Conservation (phyloP, 257 asterid genomes). For the Plectranthus barbatus region DNA sequence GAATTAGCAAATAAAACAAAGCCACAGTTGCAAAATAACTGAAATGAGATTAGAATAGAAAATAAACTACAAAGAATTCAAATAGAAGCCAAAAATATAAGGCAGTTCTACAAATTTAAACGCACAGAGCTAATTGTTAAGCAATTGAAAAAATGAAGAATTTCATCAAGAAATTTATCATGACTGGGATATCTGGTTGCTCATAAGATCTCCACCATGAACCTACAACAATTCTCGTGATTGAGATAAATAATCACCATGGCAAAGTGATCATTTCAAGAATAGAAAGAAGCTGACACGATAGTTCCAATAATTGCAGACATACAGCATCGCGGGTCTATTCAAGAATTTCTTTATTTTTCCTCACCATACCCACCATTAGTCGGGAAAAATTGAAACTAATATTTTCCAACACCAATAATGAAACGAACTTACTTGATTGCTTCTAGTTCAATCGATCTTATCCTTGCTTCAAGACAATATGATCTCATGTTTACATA, state of each 20-base stretch:
- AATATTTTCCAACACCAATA: not conserved
- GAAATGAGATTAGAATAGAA: not conserved
- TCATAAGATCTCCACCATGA: not conserved
- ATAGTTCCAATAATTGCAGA: slow-evolving; percentile 4
- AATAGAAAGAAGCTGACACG: not conserved
- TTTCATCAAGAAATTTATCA: not conserved
- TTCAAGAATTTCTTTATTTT: not conserved
- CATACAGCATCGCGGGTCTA: not conserved
- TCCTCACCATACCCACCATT: not conserved
- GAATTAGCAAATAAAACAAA: not conserved
- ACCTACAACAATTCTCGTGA: not conserved
- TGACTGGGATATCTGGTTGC: not conserved
- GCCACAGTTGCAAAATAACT: not conserved
- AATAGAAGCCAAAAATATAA: not conserved
- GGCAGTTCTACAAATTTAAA: not conserved
- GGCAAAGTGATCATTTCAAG: not conserved
- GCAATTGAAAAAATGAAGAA: not conserved
- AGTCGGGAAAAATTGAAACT: not conserved
- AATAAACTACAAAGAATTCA: not conserved
- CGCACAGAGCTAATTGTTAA: not conserved
- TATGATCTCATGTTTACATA: no score
- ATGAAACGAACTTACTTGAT: no score
- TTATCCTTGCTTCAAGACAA: no score
- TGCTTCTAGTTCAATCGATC: no score
- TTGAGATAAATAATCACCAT: not conserved